phyloP scores from a whole-genome alignment of 495 filamentous ascomycete genomes.

The Paragyromitra xinjiangensis region DNA sequence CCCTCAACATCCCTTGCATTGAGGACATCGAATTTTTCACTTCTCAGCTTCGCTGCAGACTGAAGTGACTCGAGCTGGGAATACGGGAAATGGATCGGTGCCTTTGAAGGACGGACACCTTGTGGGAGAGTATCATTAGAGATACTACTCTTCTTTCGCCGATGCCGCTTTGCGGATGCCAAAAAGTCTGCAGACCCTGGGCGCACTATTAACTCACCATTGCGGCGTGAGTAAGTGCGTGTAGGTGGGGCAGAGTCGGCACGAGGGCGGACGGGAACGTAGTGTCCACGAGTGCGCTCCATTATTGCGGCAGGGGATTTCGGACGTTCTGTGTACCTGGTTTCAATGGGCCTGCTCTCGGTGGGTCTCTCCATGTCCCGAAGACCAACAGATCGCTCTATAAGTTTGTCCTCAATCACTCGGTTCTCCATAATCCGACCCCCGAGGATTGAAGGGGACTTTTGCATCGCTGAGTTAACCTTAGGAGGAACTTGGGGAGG shows the following conservation, averaged over 20 bases:
- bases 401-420: background rate
- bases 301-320: constrained; percentile 22
- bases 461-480: constrained; percentile 8
- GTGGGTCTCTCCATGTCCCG: constrained; percentile 20
- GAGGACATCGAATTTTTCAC: constrained; percentile 73
- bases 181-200: constrained; percentile 57
- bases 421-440: constrained; percentile 5
- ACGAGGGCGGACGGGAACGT: constrained; percentile 36
- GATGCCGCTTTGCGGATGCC: constrained; percentile 60
- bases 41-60: constrained; percentile 71
- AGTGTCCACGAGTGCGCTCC: constrained; percentile 31
- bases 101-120: constrained; percentile 67
- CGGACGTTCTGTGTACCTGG: constrained; percentile 30
- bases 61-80: constrained; percentile 66
- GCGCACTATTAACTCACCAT: constrained; percentile 57
- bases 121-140: constrained; percentile 62
- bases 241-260: constrained; percentile 48
- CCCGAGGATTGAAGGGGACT: constrained; percentile 35
- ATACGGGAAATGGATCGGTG: constrained; percentile 61
- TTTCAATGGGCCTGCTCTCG: constrained; percentile 22
- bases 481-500: constrained; percentile 54
- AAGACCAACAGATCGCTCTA: constrained; percentile 14
- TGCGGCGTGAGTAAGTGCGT: constrained; percentile 35
- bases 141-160: constrained; percentile 60
- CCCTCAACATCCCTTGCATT: constrained; percentile 71